Base-by-base conservation (phyloP, 805 yeast genomes). In the Wickerhamiella hasegawae region DNA sequence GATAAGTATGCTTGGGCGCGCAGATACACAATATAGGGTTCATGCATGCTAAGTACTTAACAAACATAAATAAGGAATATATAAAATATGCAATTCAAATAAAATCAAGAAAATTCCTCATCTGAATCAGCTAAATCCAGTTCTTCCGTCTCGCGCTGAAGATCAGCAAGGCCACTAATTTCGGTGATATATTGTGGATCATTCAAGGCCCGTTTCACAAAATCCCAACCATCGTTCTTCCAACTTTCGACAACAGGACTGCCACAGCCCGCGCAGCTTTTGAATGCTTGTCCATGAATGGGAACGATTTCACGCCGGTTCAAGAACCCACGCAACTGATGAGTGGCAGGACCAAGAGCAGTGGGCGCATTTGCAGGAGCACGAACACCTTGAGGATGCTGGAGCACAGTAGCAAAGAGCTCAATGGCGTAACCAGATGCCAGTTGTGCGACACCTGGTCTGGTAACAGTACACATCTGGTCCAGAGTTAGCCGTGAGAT, bases 391-490 rank as follows among this genome's bases (percentile, higher is more conserved):
- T 57, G 52, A 0, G 72, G 72, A 45, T 76, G 77, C 52, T 87
- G 96, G 27, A 82, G 47, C 0, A 81, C 41, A 1, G 90, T 71
- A 0, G 80, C 79, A 41, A 83, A 50, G 4, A 90, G 57, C 52
- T 90, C 98, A 1, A 81, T 93, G 0, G 93, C 93, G 25, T 76
- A 59, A 0, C 95, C 72, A 0, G 94, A 70, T 0, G 97, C 96
- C 57, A 83, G 59, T 47, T 79, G 59, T 0, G 99, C 94, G 1
- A 79, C 85, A 1, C 99, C 98, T 0, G 99, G 97, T 28, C 98
- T 64, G 0, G 98, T 90, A 1, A 90, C 98, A 0, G 99, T 90
- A 51, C 99, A 90, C 96, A 90, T 90, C 55, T 90, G 97, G 57
- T 90, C 99, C 38, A 90, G 60, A 0, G 96, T 80, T 34, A 94